Base-by-base conservation (phyloP, 2,329 filamentous ascomycete genomes). In the Fusarium paranaense region DNA sequence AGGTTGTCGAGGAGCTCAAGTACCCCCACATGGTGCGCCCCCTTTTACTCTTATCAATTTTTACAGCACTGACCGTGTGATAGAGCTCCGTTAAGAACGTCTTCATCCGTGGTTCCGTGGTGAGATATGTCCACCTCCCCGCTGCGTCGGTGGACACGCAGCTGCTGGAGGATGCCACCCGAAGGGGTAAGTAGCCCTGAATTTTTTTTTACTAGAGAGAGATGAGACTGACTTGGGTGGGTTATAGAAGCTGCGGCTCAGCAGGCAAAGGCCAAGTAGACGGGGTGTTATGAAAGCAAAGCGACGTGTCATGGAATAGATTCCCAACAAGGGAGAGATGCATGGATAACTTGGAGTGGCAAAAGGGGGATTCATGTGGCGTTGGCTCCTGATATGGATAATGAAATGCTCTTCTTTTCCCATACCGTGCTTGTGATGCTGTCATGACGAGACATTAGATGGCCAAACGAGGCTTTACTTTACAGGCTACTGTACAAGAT, bases 21-120 rank as follows among this genome's bases (percentile, higher is more conserved):
- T 98, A 98, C 82, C 97, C 97, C 60, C 97, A 99, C 84, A 85
- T 99, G 83, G 94, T 96, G n/a, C 40, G 87, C 81, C 32, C 8
- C 33, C 27, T 32, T 14, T 14, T 62, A 37, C n/a, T 30, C 18
- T 13, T 30, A 3, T 2, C 45, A 16, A 16, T 20, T 18, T 27
- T 32, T 33, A 20, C n/a, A 33, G 5, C 1, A 37, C 66, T 74
- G 20, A 74, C 64, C 58, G 6, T 20, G 27, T 30, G 18, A 33
- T 67, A 90, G 88, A 91, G 89, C 83, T 90, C 95, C 20, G 95
- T 98, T 75, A 97, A 97, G 87, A 98, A 97, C 81, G 95, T 98
- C 85, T 98, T 98, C 82, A 97, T 98, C 80, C 90, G 95, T 79
- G 95, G 95, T 35, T 97, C 94, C 66, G 95, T 98, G 52, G 95